Percentiles rank a stretch among this genome's conserved stretches.
Evolutionary conservation across 768 basidiomycete species (phyloP).

Genomic region (Suillus discolor): DNA sequence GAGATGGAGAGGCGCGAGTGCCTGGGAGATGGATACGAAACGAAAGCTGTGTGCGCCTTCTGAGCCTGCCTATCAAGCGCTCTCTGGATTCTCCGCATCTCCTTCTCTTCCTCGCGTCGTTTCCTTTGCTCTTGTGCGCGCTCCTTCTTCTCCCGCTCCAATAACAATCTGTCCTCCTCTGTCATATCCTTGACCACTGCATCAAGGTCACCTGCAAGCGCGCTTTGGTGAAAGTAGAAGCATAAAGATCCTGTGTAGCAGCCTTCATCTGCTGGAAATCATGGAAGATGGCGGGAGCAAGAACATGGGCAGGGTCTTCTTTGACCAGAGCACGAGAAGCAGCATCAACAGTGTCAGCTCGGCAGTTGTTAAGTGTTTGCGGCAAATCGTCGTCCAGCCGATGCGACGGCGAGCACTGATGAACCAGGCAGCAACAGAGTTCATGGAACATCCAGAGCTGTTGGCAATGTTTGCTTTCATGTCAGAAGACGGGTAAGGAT

Average conservation of each 20-base stretch:
- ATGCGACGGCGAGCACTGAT: constrained; percentile 49
- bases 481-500: constrained; percentile 50
- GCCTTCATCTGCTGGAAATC: constrained; percentile 34
- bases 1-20: constrained; percentile 11
- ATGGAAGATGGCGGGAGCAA: constrained; percentile 18
- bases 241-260: constrained; percentile 31
- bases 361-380: constrained; percentile 23
- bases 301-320: constrained; percentile 10
- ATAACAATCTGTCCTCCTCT: background rate
- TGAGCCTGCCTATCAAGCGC: background rate
- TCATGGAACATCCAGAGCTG: constrained; percentile 23
- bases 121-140: constrained; percentile 11
- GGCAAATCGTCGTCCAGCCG: constrained; percentile 51
- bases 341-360: constrained; percentile 26
- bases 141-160: constrained; percentile 16
- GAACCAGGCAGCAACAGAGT: constrained; percentile 50
- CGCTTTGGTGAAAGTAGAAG: constrained; percentile 28
- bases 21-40: constrained; percentile 22
- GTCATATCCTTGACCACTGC: constrained; percentile 32
- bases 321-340: constrained; percentile 29
- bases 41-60: background rate
- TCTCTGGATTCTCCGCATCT: constrained; percentile 9
- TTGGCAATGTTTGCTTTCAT: constrained; percentile 32
- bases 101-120: constrained; percentile 8
- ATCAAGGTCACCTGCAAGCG: constrained; percentile 32